Evolutionary conservation across 2,329 filamentous ascomycete genomes (phyloP).

Genomic region (Ceratocystis alfenasii): DNA sequence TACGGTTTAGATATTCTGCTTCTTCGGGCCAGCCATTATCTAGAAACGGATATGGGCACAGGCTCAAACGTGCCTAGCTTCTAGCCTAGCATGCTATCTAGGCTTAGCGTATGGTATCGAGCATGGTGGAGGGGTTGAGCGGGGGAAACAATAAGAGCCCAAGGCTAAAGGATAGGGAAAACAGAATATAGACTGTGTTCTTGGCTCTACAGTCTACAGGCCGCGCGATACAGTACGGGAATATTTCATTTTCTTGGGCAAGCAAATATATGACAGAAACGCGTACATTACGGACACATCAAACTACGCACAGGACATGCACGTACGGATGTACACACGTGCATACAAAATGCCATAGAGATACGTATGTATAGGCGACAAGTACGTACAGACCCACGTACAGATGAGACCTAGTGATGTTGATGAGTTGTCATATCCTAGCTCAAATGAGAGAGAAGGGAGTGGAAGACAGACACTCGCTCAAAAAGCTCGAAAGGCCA

Average conservation of each 20-base stretch:
- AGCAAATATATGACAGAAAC: conserved; percentile 1
- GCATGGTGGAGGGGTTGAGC: neutral
- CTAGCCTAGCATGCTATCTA: neutral
- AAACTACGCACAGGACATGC: neutral
- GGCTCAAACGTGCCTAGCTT: neutral
- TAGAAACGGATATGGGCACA: neutral
- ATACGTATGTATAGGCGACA: too few relatives aligned
- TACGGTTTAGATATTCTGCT: neutral
- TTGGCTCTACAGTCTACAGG: neutral
- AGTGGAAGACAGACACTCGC: neutral
- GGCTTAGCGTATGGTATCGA: neutral
- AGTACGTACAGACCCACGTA: neutral
- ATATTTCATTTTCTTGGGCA: neutral
- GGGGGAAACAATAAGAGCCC: neutral
- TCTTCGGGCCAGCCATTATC: neutral
- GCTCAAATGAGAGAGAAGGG: neutral
- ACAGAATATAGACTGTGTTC: neutral
- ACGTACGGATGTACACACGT: neutral
- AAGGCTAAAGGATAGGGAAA: neutral
- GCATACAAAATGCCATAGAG: neutral
- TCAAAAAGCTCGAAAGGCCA: neutral
- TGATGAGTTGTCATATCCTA: neutral
- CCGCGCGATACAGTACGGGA: neutral
- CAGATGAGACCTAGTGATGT: neutral
- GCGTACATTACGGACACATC: neutral